Percentiles rank a stretch among this genome's conserved stretches.
Evolutionary conservation across 345 rosid genomes (phyloP).

Genomic region (Cardiospermum halicacabum): DNA sequence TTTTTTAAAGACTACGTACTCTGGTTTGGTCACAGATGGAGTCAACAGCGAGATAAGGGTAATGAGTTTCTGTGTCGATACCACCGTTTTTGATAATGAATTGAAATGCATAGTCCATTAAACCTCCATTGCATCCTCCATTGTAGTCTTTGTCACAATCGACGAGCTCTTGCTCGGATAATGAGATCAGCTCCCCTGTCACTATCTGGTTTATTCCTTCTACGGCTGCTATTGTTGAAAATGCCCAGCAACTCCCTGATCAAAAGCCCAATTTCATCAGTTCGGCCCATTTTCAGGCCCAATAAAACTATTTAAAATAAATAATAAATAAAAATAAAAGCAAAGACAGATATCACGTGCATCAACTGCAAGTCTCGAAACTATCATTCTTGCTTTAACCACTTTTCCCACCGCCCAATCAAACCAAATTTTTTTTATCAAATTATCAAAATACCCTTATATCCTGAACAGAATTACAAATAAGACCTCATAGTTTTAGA

Average conservation of each 20-base stretch:
- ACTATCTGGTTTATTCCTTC: slow-evolving; percentile 88
- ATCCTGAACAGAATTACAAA: too few relatives aligned
- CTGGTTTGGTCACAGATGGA: slow-evolving; percentile 42
- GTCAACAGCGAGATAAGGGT: slow-evolving; percentile 63
- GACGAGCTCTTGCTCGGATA: slow-evolving; percentile 93
- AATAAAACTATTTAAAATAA: not conserved
- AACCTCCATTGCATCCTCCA: slow-evolving; percentile 86
- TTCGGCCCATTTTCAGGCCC: not conserved
- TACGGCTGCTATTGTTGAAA: slow-evolving; percentile 78
- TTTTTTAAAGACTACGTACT: too few relatives aligned
- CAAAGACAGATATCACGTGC: slow-evolving; percentile 11
- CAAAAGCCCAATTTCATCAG: not conserved
- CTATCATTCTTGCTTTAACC: slow-evolving; percentile 3
- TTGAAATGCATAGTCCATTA: slow-evolving; percentile 94
- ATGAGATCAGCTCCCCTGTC: slow-evolving; percentile 64
- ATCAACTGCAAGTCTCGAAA: slow-evolving; percentile 4
- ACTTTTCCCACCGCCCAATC: slow-evolving; percentile 3
- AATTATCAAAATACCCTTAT: not conserved
- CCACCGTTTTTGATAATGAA: slow-evolving; percentile 88
- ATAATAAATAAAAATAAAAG: too few relatives aligned
- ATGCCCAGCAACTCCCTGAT: slow-evolving; percentile 99
- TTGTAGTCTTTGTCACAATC: slow-evolving; percentile 72
- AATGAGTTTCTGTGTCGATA: slow-evolving; percentile 63
- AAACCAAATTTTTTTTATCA: not conserved
- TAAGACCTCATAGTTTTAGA: too few relatives aligned